Evolutionary conservation across 768 basidiomycete species (phyloP).

Genomic region (Stropharia rugosoannulata): DNA sequence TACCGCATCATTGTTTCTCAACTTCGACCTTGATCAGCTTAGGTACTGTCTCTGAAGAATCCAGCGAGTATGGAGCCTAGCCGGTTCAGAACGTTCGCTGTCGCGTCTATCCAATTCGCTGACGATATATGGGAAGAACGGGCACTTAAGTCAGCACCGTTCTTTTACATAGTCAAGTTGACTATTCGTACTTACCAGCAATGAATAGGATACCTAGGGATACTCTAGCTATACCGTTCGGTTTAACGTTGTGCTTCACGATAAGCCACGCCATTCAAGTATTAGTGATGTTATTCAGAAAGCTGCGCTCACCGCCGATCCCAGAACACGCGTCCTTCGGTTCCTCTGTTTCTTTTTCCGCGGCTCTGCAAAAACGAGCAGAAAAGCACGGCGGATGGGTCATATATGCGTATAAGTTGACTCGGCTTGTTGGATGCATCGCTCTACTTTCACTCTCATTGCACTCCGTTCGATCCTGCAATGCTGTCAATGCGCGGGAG

Average conservation of each 20-base stretch:
- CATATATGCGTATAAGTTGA: slow-evolving; percentile 5
- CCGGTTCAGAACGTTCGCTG: no score
- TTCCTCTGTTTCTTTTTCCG: not conserved
- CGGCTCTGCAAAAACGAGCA: not conserved
- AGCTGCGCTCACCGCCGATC: no score
- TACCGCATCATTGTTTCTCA: no score
- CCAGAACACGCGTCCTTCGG: no score
- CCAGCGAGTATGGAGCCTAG: no score
- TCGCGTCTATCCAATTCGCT: no score
- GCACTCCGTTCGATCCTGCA: not conserved
- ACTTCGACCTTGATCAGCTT: no score
- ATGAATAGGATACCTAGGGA: not conserved
- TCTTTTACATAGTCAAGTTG: not conserved
- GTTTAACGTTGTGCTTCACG: not conserved
- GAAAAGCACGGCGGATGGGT: slow-evolving; percentile 6
- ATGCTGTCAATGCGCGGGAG: not conserved
- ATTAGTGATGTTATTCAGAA: not conserved
- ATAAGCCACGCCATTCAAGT: not conserved
- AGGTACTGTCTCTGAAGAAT: no score
- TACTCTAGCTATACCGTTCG: not conserved
- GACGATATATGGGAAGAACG: not conserved
- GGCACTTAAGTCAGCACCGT: not conserved
- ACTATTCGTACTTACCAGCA: not conserved
- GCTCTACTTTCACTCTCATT: slow-evolving; percentile 6
- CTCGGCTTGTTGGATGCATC: slow-evolving; percentile 11